Base-by-base conservation (phyloP, 2,329 filamentous ascomycete species). In the Davidsoniella eucalypti region DNA sequence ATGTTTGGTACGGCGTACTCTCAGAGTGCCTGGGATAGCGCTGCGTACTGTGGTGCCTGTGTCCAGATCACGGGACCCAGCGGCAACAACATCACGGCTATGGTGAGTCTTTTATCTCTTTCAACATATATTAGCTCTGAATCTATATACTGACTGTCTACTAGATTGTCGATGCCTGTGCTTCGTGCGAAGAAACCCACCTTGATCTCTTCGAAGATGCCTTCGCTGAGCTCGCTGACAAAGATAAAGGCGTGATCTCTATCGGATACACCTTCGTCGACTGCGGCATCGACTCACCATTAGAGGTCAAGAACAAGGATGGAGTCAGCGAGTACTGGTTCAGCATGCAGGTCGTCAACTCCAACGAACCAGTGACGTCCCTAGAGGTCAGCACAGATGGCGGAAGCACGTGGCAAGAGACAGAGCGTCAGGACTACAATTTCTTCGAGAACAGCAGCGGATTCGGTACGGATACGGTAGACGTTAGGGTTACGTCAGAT, bases 1-100 rank as follows among this genome's bases (percentile, higher is more conserved):
- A 61, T 82, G 51, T 75, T 67, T 57, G 80, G 80, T 50, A 78
- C 77, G 8, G 80, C 80, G 1, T 69, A 78, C 46, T 76, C 78
- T 0, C 70, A 70, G 38, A 64, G 67, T 2, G 72, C 70, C 56
- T 84, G 80, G 80, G 61, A 69, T 47, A 63, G 60, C 48, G 68
- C 71, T 2, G 68, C 65, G 40, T 66, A 74, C 55, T 84, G 80
- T 57, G 80, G 80, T 55, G 65, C 69, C 17, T 84, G 80, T 55
- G 64, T 84, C 10, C 61, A 69, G 47, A 75, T 84, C 33, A 77
- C 69, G 2, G 74, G 75, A 0, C 72, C 71, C 3, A 67, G 61
- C 12, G 77, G 76, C 16, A 74, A 73, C 52, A 67, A 65, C 21
- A 70, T 83, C 60, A 80, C 69, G 29, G 78, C 73, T 38, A 83